Percentiles rank a stretch among this genome's conserved stretches.
phyloP scores from a whole-genome alignment of 352 stramenopile species.

The Phytopythium cucurbitacearum region DNA sequence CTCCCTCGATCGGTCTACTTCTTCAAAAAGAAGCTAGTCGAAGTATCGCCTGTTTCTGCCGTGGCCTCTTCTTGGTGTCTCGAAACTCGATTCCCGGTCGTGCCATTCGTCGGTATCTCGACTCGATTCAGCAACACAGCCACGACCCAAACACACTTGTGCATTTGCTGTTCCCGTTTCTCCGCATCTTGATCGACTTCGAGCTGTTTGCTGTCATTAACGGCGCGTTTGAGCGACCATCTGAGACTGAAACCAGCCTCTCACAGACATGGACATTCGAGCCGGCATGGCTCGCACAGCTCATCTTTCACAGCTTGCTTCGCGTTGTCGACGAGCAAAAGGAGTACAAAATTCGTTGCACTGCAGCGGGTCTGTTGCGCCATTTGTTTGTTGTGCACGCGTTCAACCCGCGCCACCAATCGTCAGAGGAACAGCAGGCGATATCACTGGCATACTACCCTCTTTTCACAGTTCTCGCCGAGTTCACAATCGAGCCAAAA shows the following conservation, averaged over 20 bases:
- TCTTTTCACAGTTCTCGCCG: constrained; percentile 34
- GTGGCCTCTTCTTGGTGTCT: constrained; percentile 48
- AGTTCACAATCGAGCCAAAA: constrained; percentile 47
- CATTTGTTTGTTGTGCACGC: constrained; percentile 61
- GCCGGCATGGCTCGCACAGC: constrained; percentile 46
- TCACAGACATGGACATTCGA: constrained; percentile 1
- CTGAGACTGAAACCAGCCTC: too few species aligned
- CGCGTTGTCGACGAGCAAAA: constrained; percentile 49
- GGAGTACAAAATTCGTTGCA: constrained; percentile 53
- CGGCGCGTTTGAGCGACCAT: constrained; percentile 12
- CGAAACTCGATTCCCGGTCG: constrained; percentile 38
- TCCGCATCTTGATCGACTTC: constrained; percentile 61
- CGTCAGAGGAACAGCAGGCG: constrained; percentile 37
- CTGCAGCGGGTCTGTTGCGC: constrained; percentile 45
- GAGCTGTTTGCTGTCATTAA: constrained; percentile 70
- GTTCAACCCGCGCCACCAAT: constrained; percentile 46
- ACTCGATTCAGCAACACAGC: constrained; percentile 29
- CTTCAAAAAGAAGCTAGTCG: constrained; percentile 68
- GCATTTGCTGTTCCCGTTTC: constrained; percentile 65
- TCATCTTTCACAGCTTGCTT: constrained; percentile 49
- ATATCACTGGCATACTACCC: constrained; percentile 65
- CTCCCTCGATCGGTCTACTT: constrained; percentile 31
- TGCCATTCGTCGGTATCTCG: constrained; percentile 37
- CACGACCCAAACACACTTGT: constrained; percentile 49
- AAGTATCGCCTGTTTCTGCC: constrained; percentile 50